Percentiles rank a stretch among this genome's conserved stretches.
Conservation (phyloP, 371 early-diverging fungal genomes). For the Zopfochytrium polystomum region DNA sequence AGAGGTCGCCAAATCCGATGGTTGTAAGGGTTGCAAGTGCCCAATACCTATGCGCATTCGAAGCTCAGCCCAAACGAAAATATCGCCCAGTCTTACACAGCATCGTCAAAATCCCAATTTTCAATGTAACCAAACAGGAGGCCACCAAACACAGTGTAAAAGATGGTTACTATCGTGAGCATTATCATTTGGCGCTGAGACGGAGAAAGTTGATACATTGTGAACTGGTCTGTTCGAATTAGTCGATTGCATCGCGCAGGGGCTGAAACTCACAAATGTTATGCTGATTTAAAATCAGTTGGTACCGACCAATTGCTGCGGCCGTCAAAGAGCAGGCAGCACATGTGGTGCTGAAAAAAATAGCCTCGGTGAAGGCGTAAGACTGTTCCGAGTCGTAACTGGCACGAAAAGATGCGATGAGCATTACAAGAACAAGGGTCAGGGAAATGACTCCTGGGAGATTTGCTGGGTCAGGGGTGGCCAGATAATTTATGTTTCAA, state of each 20-base stretch:
- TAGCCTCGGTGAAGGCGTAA: constrained; percentile 30
- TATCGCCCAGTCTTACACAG: constrained; percentile 21
- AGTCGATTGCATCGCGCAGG: background rate
- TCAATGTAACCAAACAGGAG: constrained; percentile 37
- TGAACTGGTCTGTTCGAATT: constrained; percentile 16
- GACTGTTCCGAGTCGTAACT: background rate
- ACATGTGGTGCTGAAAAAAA: constrained; percentile 28
- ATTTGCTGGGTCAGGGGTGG: too few species aligned
- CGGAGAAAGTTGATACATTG: constrained; percentile 37
- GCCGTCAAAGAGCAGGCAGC: constrained; percentile 31
- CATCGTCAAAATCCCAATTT: constrained; percentile 43
- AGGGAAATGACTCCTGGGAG: constrained; percentile 4
- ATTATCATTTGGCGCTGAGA: constrained; percentile 46
- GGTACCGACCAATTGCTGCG: constrained; percentile 26
- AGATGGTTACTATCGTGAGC: constrained; percentile 34
- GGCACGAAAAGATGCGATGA: background rate
- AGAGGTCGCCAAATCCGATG: constrained; percentile 51
- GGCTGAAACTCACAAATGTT: constrained; percentile 24
- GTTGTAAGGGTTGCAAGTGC: constrained; percentile 39
- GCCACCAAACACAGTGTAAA: constrained; percentile 30
- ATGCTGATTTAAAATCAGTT: constrained; percentile 33
- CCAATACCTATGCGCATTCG: constrained; percentile 16
- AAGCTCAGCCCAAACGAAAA: constrained; percentile 13
- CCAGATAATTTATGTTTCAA: too few species aligned
- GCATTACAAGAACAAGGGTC: constrained; percentile 11